Percentiles rank a stretch among this genome's conserved stretches.
Evolutionary conservation across 225 moss, liverwort and hornwort genomes (phyloP).

Genomic region (Climacium dendroides): DNA sequence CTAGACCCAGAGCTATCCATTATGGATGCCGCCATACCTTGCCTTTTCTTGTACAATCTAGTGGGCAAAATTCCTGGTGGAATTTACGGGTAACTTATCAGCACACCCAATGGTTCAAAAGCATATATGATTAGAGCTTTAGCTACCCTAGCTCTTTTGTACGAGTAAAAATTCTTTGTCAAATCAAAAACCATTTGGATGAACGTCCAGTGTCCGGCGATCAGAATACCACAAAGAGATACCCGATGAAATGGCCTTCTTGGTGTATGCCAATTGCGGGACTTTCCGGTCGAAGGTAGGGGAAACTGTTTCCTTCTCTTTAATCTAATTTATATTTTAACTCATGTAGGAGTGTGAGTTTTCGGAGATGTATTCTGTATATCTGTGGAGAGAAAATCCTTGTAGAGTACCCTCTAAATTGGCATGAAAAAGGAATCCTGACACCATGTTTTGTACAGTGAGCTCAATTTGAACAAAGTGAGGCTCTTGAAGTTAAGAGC

Average conservation of each 20-base stretch:
- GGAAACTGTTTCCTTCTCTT: neutral
- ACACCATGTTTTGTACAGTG: neutral
- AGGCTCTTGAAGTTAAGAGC: neutral
- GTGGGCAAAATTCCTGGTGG: slow-evolving; percentile 81
- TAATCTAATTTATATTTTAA: neutral
- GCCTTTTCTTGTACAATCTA: slow-evolving; percentile 85
- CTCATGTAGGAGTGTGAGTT: neutral
- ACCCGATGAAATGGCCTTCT: neutral
- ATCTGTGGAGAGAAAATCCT: neutral
- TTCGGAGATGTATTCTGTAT: neutral
- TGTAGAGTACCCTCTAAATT: no score
- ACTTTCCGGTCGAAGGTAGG: neutral
- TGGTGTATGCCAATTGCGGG: neutral
- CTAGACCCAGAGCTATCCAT: slow-evolving; percentile 86
- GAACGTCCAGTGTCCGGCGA: neutral
- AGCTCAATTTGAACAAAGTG: neutral
- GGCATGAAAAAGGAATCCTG: neutral
- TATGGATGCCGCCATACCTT: slow-evolving; percentile 94
- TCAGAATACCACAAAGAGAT: neutral
- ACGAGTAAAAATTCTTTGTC: neutral
- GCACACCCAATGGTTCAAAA: neutral
- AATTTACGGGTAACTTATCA: slow-evolving; percentile 58
- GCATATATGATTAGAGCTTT: neutral
- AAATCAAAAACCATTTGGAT: neutral
- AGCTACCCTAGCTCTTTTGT: neutral